Base-by-base conservation (phyloP, 1,284 basidiomycete genomes). In the Rhizoctonia solani region DNA sequence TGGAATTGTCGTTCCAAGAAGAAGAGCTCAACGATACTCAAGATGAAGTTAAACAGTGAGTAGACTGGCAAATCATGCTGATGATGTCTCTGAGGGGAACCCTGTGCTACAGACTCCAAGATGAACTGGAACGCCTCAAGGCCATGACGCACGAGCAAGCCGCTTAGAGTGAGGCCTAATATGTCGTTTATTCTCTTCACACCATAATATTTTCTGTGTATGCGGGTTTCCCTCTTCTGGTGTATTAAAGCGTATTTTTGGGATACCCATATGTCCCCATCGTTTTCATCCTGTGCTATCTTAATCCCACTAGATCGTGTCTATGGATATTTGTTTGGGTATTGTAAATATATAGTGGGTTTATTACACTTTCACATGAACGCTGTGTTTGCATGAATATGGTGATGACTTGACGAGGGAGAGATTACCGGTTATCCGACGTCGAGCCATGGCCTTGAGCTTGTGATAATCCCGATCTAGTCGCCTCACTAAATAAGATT, bases 1-100 rank as follows among this genome's bases (percentile, higher is more conserved):
- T 92, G 88, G 90, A 92, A 76, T 87, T 91, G 53, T 80, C 84
- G 72, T 89, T 87, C 76, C 81, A 90, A 66, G 89, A 90, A 74
- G 83, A 86, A 74, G 88, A 91, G 34, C 84, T 87, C 73, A 88
- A 90, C 47, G 90, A 92, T 72, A 85, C 74, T 70, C 81, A 85
- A 72, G 88, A 90, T 73, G 82, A 85, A 69, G 86, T 92, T 68
- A 86, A 86, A 74, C 83, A 87, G 90, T 92, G 87, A 80, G 89
- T 87, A 27, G 32, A 29, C 23, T 27, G 27, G n/a, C 29, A 34
- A 11, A 21, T 3, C 14, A 37, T 30, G 30, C 13, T 53, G 5
- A 16, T 34, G 23, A 13, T 13, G 16, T 50, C 21, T 14, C 23
- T 50, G 47, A 50, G 21, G 50, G 9, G 25, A 14, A 9, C 23